These are phyloP conservation scores for Picochlorum sp. DNA, from an alignment of 139 green algal genomes.

Conservation along the genomic window DNA sequence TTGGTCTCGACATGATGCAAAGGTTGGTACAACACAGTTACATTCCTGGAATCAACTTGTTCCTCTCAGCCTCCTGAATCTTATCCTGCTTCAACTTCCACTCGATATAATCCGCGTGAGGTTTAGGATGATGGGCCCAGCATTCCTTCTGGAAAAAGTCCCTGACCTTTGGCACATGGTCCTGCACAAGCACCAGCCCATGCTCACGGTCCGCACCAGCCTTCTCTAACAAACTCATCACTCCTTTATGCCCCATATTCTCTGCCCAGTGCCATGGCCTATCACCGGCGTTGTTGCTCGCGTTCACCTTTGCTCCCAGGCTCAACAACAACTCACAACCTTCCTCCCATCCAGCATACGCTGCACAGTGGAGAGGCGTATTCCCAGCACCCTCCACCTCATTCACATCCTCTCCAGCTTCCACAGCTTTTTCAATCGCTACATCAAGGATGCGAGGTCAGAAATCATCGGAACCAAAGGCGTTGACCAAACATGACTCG, in stretches of 20 bases:
- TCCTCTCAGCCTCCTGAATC: conserved; percentile 46
- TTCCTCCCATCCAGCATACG: conserved; percentile 78
- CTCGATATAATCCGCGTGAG: conserved; percentile 75
- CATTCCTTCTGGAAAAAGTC: conserved; percentile 86
- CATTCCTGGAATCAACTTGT: conserved; percentile 31
- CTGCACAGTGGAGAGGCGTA: conserved; percentile 73
- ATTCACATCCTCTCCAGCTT: conserved; percentile 69
- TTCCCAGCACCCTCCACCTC: conserved; percentile 88
- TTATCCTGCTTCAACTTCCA: conserved; percentile 49
- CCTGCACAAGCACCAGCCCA: conserved; percentile 81
- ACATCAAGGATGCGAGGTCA: conserved; percentile 5
- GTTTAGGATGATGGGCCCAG: conserved; percentile 83
- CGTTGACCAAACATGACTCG: background rate
- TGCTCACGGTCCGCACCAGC: conserved; percentile 59
- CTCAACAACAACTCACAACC: conserved; percentile 71
- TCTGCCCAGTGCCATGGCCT: conserved; percentile 73
- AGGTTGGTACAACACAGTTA: conserved; percentile 3
- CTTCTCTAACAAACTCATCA: conserved; percentile 69
- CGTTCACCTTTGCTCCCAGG: conserved; percentile 81
- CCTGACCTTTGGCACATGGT: conserved; percentile 93
- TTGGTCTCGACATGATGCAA: background rate
- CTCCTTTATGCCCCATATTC: conserved; percentile 66
- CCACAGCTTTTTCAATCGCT: conserved; percentile 51
- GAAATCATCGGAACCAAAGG: background rate
- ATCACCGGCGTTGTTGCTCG: conserved; percentile 90